A percentile compares a stretch with the other conserved stretches of the same genome.
Evolutionary conservation across 148 eudicot genomes (phyloP).

Genomic region (Chenopodium album): DNA sequence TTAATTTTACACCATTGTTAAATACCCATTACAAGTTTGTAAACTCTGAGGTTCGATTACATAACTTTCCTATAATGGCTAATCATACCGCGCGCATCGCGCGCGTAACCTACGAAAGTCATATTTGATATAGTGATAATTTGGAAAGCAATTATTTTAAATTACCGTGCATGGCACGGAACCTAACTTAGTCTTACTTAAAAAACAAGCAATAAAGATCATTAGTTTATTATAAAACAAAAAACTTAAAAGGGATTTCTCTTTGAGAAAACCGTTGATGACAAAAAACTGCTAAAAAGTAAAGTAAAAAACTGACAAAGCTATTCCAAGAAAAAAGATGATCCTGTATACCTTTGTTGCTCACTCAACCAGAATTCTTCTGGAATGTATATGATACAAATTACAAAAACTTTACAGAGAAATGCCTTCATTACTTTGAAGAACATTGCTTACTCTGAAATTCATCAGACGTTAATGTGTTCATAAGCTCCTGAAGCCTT

Average conservation of each 20-base stretch:
- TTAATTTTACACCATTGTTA: too few species aligned
- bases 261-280: too few species aligned
- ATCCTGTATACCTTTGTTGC: constrained; percentile 8
- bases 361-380: constrained; percentile 16
- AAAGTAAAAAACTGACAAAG: not conserved
- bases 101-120: too few species aligned
- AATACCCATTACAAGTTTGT: too few species aligned
- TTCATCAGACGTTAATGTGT: constrained; percentile 55
- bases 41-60: too few species aligned
- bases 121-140: too few species aligned
- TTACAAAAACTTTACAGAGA: constrained; percentile 13
- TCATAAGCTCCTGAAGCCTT: constrained; percentile 57
- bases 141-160: too few species aligned
- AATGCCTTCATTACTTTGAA: constrained; percentile 20
- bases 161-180: too few species aligned
- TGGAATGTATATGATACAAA: not conserved
- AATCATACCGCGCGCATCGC: too few species aligned
- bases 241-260: not conserved
- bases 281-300: not conserved
- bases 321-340: not conserved
- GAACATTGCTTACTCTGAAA: constrained; percentile 65
- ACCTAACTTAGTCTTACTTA: too few species aligned
- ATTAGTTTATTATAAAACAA: not conserved
- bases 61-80: too few species aligned
- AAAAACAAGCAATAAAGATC: not conserved